Evolutionary conservation across 164 flowering plant species (phyloP), one percentile per base, ranked within the genome.

Genomic region (Warburgia ugandensis): DNA sequence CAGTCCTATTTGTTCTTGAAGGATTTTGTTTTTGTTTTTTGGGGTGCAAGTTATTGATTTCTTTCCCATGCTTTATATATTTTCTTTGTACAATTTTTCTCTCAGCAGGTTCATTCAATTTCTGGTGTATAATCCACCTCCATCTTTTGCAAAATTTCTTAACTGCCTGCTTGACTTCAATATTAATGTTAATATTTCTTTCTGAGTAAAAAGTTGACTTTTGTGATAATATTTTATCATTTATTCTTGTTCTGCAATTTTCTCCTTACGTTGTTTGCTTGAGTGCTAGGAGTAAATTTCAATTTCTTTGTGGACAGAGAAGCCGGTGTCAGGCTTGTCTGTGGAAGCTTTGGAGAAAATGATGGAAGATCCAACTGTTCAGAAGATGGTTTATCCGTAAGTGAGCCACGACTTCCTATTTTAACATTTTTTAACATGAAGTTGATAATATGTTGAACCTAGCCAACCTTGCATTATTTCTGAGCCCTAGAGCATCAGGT

Each of bases 291-390:
- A 38, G 37, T 42, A 14, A 23, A 1, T 10, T 35, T 48, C 16
- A 26, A 52, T 12, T 26, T 49, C 58, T 55, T 38, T 19, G 17
- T 40, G 49, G 33, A 52, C 81, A 79, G 97, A 60, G 54, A 69
- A 68, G 47, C 40, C 61, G 21, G 53, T 66, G 53, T 62, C 90
- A 32, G 60, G 48, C 48, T 29, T 91, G 61, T 78, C 96, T 11
- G 86, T 91, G 45, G 98, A 91, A 48, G 84, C 84, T 53, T 68
- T 91, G 66, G 98, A 91, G 79, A 91, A 91, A 67, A 85, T 91
- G 98, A 76, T 91, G 95, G 98, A 91, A 66, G 98, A 91, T 69
- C 98, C 98, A 50, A 80, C 83, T 11, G 90, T 87, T 51, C 96
- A 85, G 64, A 70, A 91, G 72, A 87, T 87, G 95, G 80, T 91